A percentile compares a stretch with the other conserved stretches of the same genome.
Conservation (phyloP, 331 rosid genomes). For the Cydonia oblonga region DNA sequence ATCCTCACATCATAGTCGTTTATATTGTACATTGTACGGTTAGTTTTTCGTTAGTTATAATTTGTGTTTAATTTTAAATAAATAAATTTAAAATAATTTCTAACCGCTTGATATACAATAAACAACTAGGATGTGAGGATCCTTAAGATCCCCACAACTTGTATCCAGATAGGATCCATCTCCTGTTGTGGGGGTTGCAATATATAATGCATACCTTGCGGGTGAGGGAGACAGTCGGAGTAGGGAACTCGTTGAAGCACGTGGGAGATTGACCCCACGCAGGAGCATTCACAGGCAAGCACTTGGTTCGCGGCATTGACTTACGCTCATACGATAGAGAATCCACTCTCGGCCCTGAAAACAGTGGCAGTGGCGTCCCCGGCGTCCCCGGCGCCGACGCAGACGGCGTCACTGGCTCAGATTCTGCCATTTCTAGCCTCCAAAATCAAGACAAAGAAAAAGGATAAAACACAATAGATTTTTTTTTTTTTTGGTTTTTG, state of each 20-base stretch:
- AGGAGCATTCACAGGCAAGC: slow-evolving; percentile 46
- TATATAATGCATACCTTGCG: slow-evolving; percentile 53
- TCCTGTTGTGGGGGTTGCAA: too few relatives aligned
- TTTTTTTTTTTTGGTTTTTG: slow-evolving; percentile 4
- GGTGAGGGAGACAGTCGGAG: slow-evolving; percentile 56
- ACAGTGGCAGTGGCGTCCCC: slow-evolving; percentile 76
- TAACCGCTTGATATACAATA: too few relatives aligned
- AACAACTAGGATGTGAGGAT: too few relatives aligned
- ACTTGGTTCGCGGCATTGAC: slow-evolving; percentile 62
- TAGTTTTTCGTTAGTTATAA: too few relatives aligned
- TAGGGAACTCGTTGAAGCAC: slow-evolving; percentile 55
- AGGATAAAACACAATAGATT: neutral
- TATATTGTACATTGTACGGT: too few relatives aligned
- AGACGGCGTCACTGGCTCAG: slow-evolving; percentile 52
- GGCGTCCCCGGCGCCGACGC: slow-evolving; percentile 73
- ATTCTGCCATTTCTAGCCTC: slow-evolving; percentile 32
- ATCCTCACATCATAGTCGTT: too few relatives aligned
- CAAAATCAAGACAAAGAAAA: neutral
- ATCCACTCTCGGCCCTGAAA: slow-evolving; percentile 53
- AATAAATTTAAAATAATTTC: too few relatives aligned
- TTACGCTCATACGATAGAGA: slow-evolving; percentile 60
- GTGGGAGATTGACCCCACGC: slow-evolving; percentile 40
- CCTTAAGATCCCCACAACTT: too few relatives aligned
- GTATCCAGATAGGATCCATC: too few relatives aligned
- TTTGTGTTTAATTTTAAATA: too few relatives aligned